Conservation (phyloP, 2,329 filamentous ascomycete genomes). For the Fusarium phyllophilum region DNA sequence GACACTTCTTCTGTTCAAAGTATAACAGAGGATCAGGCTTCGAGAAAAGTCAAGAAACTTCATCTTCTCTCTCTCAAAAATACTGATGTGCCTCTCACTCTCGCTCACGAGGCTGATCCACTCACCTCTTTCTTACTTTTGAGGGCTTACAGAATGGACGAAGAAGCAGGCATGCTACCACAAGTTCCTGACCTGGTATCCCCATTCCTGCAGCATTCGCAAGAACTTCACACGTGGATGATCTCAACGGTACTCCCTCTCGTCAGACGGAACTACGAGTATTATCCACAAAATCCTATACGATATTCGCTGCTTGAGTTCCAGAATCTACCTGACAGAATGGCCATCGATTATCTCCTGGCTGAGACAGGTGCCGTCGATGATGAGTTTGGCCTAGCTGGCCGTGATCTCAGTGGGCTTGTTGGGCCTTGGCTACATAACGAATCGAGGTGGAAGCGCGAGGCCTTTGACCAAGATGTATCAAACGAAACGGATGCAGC, state of each 20-base stretch:
- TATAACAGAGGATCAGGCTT: slow-evolving; percentile 71
- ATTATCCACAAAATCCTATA: slow-evolving; percentile 65
- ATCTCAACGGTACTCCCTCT: slow-evolving; percentile 76
- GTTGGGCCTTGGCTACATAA: slow-evolving; percentile 80
- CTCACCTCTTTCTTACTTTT: slow-evolving; percentile 73
- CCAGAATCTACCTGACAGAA: slow-evolving; percentile 66
- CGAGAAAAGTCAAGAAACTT: slow-evolving; percentile 71
- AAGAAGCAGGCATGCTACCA: slow-evolving; percentile 76
- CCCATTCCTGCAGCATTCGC: slow-evolving; percentile 72
- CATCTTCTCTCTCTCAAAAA: slow-evolving; percentile 68
- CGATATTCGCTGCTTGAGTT: slow-evolving; percentile 70
- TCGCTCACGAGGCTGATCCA: slow-evolving; percentile 62
- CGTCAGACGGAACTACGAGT: slow-evolving; percentile 74
- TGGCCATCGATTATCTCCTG: slow-evolving; percentile 70
- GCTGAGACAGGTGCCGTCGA: slow-evolving; percentile 61
- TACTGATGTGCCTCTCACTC: slow-evolving; percentile 57
- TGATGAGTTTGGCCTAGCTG: slow-evolving; percentile 56
- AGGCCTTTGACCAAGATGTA: slow-evolving; percentile 6
- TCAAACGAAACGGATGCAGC: slow-evolving; percentile 43
- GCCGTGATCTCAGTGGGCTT: slow-evolving; percentile 73
- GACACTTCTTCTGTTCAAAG: slow-evolving; percentile 66
- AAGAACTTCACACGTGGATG: slow-evolving; percentile 73
- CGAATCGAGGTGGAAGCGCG: slow-evolving; percentile 63
- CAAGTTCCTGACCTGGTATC: slow-evolving; percentile 73
- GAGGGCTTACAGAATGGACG: slow-evolving; percentile 74